A percentile compares a stretch with the other conserved stretches of the same genome.
Conservation (phyloP, 257 asterid genomes). For the Solanum stenotomum region DNA sequence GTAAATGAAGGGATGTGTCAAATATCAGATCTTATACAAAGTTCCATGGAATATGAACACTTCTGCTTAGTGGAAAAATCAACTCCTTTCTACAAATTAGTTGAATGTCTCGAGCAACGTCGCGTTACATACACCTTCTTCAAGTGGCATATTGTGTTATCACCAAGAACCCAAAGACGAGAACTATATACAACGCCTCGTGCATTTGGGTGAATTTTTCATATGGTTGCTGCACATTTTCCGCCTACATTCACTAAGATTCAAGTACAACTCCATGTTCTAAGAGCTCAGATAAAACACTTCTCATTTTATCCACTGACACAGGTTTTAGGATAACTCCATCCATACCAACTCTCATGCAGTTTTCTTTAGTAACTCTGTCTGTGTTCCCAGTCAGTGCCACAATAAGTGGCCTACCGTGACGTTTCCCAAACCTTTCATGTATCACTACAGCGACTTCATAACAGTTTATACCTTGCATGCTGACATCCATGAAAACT, state of each 20-base stretch:
- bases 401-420: slow-evolving; percentile 53
- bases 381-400: slow-evolving; percentile 66
- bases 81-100: background rate
- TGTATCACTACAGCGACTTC: slow-evolving; percentile 59
- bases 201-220: background rate
- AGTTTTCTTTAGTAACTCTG: slow-evolving; percentile 57
- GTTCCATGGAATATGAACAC: background rate
- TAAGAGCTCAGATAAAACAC: slow-evolving; percentile 60
- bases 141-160: background rate
- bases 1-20: background rate
- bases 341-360: slow-evolving; percentile 74
- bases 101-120: background rate
- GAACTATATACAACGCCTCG: background rate
- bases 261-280: slow-evolving; percentile 60
- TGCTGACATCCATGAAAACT: slow-evolving; percentile 59
- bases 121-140: background rate
- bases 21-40: background rate
- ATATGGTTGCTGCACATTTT: background rate
- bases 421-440: slow-evolving; percentile 50
- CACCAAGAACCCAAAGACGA: background rate
- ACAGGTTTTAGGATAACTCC: slow-evolving; percentile 75
- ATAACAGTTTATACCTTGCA: slow-evolving; percentile 48
- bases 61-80: background rate
- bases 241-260: slow-evolving; percentile 11
- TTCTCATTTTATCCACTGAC: slow-evolving; percentile 90